phyloP scores from a whole-genome alignment of 2,329 filamentous ascomycete genomes.

The Westerdykella aurantiaca region DNA sequence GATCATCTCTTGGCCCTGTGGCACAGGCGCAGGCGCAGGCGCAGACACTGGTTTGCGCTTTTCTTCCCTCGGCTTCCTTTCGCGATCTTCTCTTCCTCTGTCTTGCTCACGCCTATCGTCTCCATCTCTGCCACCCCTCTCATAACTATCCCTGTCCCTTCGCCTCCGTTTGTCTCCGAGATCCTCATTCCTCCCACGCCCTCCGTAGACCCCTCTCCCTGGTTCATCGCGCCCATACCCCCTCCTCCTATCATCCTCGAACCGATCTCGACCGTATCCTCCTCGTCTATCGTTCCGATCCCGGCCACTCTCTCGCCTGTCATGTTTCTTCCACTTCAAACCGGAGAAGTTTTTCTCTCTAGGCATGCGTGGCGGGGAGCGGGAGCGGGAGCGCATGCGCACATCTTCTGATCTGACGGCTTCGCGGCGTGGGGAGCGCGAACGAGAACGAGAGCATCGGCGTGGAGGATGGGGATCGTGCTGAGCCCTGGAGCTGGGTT shows the following conservation, averaged over 20 bases:
- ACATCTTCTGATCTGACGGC: conserved; percentile 23
- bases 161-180: conserved; percentile 1
- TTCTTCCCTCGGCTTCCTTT: conserved; percentile 25
- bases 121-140: conserved; percentile 2
- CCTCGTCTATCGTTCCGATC: conserved; percentile 37
- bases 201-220: conserved; percentile 6
- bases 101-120: conserved; percentile 8
- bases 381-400: conserved; percentile 25
- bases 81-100: conserved; percentile 1
- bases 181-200: conserved; percentile 39
- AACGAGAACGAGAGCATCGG: conserved; percentile 9
- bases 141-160: conserved; percentile 28
- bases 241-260: conserved; percentile 38
- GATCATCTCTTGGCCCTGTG: conserved; percentile 70
- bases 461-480: not conserved
- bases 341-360: conserved; percentile 43
- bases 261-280: conserved; percentile 38
- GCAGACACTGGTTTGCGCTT: conserved; percentile 17
- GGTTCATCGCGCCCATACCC: conserved; percentile 11
- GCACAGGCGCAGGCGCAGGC: conserved; percentile 20
- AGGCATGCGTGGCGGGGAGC: conserved; percentile 22
- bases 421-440: conserved; percentile 11
- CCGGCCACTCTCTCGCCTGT: conserved; percentile 31
- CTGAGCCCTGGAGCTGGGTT: not conserved
- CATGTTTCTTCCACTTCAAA: conserved; percentile 53